phyloP scores from a whole-genome alignment of 371 early-diverging fungal genomes.

The Apophysomyces elegans region DNA sequence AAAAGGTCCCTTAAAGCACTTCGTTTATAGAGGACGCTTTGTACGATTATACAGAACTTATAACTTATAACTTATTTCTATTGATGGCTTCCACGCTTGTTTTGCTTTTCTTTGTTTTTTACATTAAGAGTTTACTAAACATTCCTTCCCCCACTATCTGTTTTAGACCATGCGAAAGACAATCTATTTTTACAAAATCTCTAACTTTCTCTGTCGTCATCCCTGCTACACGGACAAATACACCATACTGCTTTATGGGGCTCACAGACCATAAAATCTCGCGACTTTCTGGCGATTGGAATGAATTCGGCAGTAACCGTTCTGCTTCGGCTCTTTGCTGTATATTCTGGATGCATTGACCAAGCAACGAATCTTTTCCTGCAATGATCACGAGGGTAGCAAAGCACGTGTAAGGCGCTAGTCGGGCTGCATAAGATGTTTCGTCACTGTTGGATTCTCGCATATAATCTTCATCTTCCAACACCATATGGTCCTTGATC shows the following conservation, averaged over 20 bases:
- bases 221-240: conserved; percentile 49
- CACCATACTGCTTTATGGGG: conserved; percentile 31
- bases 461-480: conserved; percentile 51
- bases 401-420: conserved; percentile 48
- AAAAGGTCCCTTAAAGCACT: too few species aligned
- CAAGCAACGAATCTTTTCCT: conserved; percentile 10
- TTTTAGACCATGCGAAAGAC: conserved; percentile 33
- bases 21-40: too few species aligned
- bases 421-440: conserved; percentile 42
- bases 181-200: conserved; percentile 48
- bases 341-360: conserved; percentile 18
- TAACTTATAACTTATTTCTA: not conserved
- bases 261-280: conserved; percentile 44
- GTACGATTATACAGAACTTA: too few species aligned
- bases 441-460: conserved; percentile 8
- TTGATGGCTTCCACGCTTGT: not conserved
- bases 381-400: conserved; percentile 48
- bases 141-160: conserved; percentile 48
- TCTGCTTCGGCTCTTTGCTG: conserved; percentile 32
- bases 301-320: conserved; percentile 32
- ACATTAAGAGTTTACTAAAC: conserved; percentile 46
- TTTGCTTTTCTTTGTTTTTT: conserved; percentile 13
- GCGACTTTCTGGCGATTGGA: conserved; percentile 26
- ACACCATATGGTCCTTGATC: conserved; percentile 65
- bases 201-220: conserved; percentile 49